Evolutionary conservation across 169 alveolate genomes (phyloP), one percentile per base, ranked within the genome.

Genomic region (Plasmodium ovale): DNA sequence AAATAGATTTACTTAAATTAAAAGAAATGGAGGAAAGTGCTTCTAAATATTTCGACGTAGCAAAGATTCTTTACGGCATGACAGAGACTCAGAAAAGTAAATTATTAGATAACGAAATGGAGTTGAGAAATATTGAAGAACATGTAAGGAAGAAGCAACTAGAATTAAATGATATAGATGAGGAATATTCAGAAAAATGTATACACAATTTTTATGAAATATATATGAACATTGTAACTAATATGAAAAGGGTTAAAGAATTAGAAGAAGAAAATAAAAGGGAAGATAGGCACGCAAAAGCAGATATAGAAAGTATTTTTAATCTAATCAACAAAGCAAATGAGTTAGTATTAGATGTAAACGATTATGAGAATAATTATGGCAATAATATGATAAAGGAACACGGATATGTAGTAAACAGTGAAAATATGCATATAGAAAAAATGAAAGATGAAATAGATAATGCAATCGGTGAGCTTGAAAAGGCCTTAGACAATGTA

Each of bases 381-480:
- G 37, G 27, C 21, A 3, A 70, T 47, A 47, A 19, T 23, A 31
- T n/a, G 37, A 14, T 54, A 31, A 23, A 70, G 25, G 84, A 70
- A 70, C 4, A 14, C 27, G 59, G 16, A 7, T 27, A 70, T 10
- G 10, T 42, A 19, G 23, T 4, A 67, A 31, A 70, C 25, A 10
- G 19, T 27, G 33, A 16, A 27, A 47, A 47, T 12, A 25, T 25
- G 14, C 47, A 70, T 54, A 70, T 70, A 27, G 14, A 14, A 47
- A 70, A 70, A 29, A 47, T 70, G 21, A 70, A 70, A 25, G 47
- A 14, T 44, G 47, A 70, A 25, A 31, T 70, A 70, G 47, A 70
- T 23, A n/a, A 70, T 47, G 27, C 37, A 4, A 70, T 47, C 14
- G 31, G 23, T 12, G 84, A 10, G 33, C 19, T 70, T 44, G 51